phyloP scores from a whole-genome alignment of 164 flowering plant species.

The Nymphaea thermarum region DNA sequence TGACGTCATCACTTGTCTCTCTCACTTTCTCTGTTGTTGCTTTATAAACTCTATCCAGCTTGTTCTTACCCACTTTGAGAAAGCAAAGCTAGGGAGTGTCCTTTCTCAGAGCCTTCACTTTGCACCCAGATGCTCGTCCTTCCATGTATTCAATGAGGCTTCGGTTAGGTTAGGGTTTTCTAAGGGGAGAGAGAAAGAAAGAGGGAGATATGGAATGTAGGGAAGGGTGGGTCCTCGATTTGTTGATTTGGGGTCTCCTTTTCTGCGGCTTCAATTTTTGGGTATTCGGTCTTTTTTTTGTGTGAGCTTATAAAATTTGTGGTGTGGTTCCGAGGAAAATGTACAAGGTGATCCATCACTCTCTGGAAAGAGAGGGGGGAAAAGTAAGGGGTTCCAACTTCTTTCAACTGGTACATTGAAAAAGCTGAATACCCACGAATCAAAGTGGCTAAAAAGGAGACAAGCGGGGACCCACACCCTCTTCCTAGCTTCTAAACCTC shows the following conservation, averaged over 20 bases:
- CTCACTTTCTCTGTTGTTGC: not conserved
- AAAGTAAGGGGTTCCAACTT: no score
- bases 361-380: constrained; percentile 5
- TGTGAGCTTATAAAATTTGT: not conserved
- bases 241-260: not conserved
- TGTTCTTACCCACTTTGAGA: not conserved
- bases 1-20: not conserved
- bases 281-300: not conserved
- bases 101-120: not conserved
- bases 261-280: not conserved
- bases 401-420: no score
- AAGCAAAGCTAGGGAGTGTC: not conserved
- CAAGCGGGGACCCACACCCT: no score
- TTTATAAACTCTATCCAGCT: not conserved
- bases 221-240: not conserved
- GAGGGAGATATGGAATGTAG: no score
- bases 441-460: no score
- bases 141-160: no score
- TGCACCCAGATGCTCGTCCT: not conserved
- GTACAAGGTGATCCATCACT: constrained; percentile 4
- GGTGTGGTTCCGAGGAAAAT: not conserved
- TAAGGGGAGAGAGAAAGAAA: no score
- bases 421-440: no score
- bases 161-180: not conserved
- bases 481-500: no score